Conservation (phyloP, 2,329 filamentous ascomycete genomes). For the Phialophora tarda region DNA sequence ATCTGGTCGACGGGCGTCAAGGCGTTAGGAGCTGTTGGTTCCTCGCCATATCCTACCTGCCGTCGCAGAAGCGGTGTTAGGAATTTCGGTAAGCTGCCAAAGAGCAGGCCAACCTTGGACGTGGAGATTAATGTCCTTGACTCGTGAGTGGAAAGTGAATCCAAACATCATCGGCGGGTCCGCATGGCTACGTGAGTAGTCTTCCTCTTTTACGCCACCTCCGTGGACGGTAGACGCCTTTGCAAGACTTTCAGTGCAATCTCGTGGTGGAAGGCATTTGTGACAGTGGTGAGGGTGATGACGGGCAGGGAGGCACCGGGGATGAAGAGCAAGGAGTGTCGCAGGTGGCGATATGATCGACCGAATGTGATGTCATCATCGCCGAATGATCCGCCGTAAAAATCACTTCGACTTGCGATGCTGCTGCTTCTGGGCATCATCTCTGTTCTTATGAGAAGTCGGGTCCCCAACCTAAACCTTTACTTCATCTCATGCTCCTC, state of each 20-base stretch:
- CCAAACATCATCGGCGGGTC: not conserved
- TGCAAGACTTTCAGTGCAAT: too few species aligned
- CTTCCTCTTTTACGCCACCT: not conserved
- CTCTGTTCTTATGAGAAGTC: too few species aligned
- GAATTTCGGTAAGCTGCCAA: not conserved
- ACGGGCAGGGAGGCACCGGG: not conserved
- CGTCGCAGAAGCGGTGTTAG: not conserved
- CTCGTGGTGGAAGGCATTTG: not conserved
- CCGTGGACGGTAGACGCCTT: not conserved
- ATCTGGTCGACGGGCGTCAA: not conserved
- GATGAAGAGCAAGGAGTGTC: not conserved
- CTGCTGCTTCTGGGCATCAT: not conserved
- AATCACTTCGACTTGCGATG: not conserved
- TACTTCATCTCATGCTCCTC: too few species aligned
- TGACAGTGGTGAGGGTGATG: not conserved
- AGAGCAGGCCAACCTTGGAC: not conserved
- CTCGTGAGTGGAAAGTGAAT: not conserved
- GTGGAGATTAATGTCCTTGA: not conserved
- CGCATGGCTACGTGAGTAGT: too few species aligned
- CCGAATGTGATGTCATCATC: not conserved
- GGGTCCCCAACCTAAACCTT: too few species aligned
- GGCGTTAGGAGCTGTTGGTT: not conserved
- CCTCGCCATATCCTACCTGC: not conserved
- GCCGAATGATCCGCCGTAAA: not conserved
- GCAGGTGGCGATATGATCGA: not conserved